Evolutionary conservation across 2,329 filamentous ascomycete species (phyloP).

Genomic region (Rutstroemia sp.): DNA sequence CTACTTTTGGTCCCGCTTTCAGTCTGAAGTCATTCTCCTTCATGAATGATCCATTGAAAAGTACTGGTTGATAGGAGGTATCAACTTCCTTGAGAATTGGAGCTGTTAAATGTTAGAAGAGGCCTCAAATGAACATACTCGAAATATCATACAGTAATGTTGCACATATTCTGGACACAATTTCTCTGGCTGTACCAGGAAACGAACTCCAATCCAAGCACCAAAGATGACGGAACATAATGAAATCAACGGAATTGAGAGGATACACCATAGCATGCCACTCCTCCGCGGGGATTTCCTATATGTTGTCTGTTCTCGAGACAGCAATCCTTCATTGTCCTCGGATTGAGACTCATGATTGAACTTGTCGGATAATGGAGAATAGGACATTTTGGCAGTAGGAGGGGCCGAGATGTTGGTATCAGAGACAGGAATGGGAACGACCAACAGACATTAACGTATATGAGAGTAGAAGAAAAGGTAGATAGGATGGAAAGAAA

Average conservation of each 20-base stretch:
- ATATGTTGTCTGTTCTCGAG: not conserved
- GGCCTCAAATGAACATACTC: too few species aligned
- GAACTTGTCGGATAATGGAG: slow-evolving; percentile 9
- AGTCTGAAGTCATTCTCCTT: slow-evolving; percentile 44
- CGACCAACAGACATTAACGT: not conserved
- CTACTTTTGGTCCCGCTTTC: slow-evolving; percentile 39
- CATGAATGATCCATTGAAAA: slow-evolving; percentile 46
- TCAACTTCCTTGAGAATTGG: slow-evolving; percentile 34
- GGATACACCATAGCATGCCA: not conserved
- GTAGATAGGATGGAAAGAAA: not conserved
- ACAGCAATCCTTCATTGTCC: slow-evolving; percentile 8
- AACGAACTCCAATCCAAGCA: slow-evolving; percentile 9
- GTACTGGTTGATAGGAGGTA: slow-evolving; percentile 34
- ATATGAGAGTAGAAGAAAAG: not conserved
- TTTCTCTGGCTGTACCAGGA: slow-evolving; percentile 6
- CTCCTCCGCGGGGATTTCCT: not conserved
- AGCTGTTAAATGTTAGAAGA: slow-evolving; percentile 16
- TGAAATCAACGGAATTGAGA: slow-evolving; percentile 7
- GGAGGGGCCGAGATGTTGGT: not conserved
- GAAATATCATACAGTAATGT: slow-evolving; percentile 11
- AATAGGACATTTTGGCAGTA: not conserved
- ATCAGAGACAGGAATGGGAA: not conserved
- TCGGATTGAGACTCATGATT: slow-evolving; percentile 9
- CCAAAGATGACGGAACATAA: slow-evolving; percentile 7
- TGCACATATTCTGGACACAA: slow-evolving; percentile 11